Evolutionary conservation across 306 rosid species (phyloP).

Genomic region (Hylodesmum podocarpum): DNA sequence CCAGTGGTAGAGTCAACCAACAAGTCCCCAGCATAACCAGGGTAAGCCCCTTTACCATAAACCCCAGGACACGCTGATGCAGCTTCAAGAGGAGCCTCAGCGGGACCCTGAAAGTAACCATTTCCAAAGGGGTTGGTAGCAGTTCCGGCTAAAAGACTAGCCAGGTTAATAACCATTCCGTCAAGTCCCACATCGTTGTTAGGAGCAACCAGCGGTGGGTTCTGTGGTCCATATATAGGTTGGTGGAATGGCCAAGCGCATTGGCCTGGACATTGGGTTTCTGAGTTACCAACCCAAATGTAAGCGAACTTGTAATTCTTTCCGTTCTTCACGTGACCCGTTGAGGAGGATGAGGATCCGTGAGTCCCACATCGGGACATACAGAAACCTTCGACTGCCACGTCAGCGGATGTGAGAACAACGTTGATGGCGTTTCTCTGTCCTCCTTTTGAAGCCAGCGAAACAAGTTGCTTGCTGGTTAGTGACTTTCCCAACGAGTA

Average conservation of each 20-base stretch:
- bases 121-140: slow-evolving; percentile 72
- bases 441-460: slow-evolving; percentile 64
- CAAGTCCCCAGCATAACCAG: slow-evolving; percentile 64
- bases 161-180: slow-evolving; percentile 63
- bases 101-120: slow-evolving; percentile 63
- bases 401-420: slow-evolving; percentile 73
- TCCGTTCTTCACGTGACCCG: neutral
- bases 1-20: slow-evolving; percentile 54
- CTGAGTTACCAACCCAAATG: slow-evolving; percentile 79
- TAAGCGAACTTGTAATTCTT: slow-evolving; percentile 50
- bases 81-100: slow-evolving; percentile 64
- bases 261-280: slow-evolving; percentile 60
- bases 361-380: slow-evolving; percentile 75
- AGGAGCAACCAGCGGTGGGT: slow-evolving; percentile 50
- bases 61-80: slow-evolving; percentile 66
- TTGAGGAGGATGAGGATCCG: slow-evolving; percentile 49
- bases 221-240: slow-evolving; percentile 61
- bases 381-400: slow-evolving; percentile 68
- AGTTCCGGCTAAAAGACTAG: slow-evolving; percentile 66
- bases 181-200: slow-evolving; percentile 73
- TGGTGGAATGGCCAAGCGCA: slow-evolving; percentile 86
- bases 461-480: slow-evolving; percentile 47
- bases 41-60: slow-evolving; percentile 66
- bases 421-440: slow-evolving; percentile 63
- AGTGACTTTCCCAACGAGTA: slow-evolving; percentile 69